A percentile compares a stretch with the other conserved stretches of the same genome.
These are phyloP conservation scores for Carex sylvatica DNA, from an alignment of 202 grass and related monocot species.

Conservation along the genomic window DNA sequence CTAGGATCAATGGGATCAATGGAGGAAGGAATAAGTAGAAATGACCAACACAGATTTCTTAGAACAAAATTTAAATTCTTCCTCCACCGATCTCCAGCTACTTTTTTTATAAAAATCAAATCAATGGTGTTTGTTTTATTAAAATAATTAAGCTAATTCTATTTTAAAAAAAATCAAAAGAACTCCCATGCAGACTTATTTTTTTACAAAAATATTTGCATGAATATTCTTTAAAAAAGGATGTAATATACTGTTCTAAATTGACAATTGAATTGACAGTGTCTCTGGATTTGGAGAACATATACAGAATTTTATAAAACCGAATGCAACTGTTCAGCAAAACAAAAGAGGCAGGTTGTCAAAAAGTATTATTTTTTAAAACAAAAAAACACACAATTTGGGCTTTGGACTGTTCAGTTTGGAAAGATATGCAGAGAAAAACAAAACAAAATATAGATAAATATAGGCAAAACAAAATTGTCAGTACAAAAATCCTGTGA, in stretches of 20 bases:
- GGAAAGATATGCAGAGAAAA: background rate
- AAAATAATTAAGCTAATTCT: too few species aligned
- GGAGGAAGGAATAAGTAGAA: too few species aligned
- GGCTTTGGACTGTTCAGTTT: slow-evolving; percentile 18
- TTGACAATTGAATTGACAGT: background rate
- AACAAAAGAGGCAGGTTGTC: background rate
- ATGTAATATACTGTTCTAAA: background rate
- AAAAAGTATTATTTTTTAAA: background rate
- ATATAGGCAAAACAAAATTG: background rate
- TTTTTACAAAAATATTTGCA: background rate
- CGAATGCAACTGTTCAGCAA: background rate
- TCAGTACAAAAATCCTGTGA: slow-evolving; percentile 11
- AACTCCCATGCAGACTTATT: background rate
- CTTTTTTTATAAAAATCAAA: too few species aligned
- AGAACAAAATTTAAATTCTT: too few species aligned
- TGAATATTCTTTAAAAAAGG: background rate
- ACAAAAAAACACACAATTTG: background rate
- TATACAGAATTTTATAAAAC: background rate
- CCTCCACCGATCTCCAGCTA: too few species aligned
- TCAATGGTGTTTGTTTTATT: too few species aligned
- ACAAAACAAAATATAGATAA: background rate
- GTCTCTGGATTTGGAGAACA: background rate
- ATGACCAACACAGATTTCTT: too few species aligned
- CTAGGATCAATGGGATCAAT: too few species aligned
- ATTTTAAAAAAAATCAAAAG: background rate